Conservation (phyloP, 805 yeast genomes). For the Lipomyces yamanashiensis region DNA sequence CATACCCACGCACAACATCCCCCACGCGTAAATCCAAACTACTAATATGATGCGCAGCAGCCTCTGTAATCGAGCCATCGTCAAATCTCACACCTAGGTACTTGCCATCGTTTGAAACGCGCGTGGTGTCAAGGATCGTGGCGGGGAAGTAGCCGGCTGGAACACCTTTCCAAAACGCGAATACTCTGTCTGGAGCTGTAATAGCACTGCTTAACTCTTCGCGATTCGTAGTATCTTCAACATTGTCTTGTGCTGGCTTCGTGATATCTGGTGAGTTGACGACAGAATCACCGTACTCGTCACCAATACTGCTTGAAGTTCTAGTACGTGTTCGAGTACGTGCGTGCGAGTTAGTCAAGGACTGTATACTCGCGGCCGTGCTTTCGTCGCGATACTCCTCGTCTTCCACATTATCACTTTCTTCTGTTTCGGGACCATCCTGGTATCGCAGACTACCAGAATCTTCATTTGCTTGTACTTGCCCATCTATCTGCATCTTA, state of each 20-base stretch:
- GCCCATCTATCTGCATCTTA: background rate
- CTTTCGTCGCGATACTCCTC: background rate
- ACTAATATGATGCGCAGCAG: constrained; percentile 13
- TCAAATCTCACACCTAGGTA: constrained; percentile 21
- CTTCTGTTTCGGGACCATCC: constrained; percentile 13
- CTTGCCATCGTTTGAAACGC: background rate
- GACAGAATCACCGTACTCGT: background rate
- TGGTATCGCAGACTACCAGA: background rate
- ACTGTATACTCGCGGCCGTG: background rate
- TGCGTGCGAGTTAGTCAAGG: background rate
- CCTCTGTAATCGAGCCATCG: constrained; percentile 3
- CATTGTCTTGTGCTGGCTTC: background rate
- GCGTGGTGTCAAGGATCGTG: constrained; percentile 1
- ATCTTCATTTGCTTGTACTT: background rate
- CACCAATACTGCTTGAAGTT: background rate
- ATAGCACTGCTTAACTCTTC: background rate
- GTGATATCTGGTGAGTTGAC: background rate
- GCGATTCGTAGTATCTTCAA: too few relatives aligned
- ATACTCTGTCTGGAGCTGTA: constrained; percentile 4
- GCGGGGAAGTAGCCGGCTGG: constrained; percentile 21
- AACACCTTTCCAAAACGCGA: constrained; percentile 28
- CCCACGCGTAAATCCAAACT: constrained; percentile 29
- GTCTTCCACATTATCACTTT: background rate
- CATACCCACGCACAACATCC: constrained; percentile 20
- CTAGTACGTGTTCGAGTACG: constrained; percentile 1